Evolutionary conservation across 1,284 basidiomycete genomes (phyloP).

Genomic region (Ustilago trichophora): DNA sequence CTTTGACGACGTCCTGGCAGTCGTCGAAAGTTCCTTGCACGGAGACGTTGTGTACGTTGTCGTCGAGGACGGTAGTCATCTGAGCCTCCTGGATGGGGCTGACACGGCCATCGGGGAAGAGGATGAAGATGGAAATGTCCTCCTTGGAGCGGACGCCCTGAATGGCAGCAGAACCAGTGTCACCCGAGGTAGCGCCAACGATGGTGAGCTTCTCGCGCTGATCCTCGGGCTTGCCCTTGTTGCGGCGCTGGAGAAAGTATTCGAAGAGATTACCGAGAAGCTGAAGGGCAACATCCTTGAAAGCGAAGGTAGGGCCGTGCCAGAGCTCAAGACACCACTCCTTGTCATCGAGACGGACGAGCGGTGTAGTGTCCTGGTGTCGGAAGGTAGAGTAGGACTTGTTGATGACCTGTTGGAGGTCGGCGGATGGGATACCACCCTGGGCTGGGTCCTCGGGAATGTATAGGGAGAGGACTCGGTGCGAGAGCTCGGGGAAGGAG

Average conservation of each 20-base stretch:
- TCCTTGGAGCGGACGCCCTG: constrained; percentile 93
- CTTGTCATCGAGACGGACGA: constrained; percentile 74
- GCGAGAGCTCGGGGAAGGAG: constrained; percentile 86
- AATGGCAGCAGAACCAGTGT: constrained; percentile 93
- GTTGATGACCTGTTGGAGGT: constrained; percentile 81
- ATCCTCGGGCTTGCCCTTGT: constrained; percentile 70
- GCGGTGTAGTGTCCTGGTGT: constrained; percentile 82
- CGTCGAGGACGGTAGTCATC: constrained; percentile 96
- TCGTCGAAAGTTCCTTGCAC: constrained; percentile 96
- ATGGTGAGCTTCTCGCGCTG: constrained; percentile 77
- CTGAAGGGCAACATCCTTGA: constrained; percentile 98
- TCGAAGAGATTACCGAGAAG: constrained; percentile 96
- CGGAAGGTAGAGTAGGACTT: constrained; percentile 88
- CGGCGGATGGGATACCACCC: constrained; percentile 78
- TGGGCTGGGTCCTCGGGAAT: constrained; percentile 73
- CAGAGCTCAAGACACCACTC: constrained; percentile 90
- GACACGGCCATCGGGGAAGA: constrained; percentile 95
- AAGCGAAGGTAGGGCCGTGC: constrained; percentile 98
- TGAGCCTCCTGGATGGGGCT: constrained; percentile 98
- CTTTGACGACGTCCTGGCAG: constrained; percentile 97
- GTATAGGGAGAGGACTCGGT: constrained; percentile 86
- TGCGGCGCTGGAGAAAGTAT: constrained; percentile 86
- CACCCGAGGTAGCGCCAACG: constrained; percentile 94
- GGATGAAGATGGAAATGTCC: constrained; percentile 95
- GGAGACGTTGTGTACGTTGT: constrained; percentile 93